Base-by-base conservation (phyloP, 371 early-diverging fungal species). In the Funneliformis caledonium region DNA sequence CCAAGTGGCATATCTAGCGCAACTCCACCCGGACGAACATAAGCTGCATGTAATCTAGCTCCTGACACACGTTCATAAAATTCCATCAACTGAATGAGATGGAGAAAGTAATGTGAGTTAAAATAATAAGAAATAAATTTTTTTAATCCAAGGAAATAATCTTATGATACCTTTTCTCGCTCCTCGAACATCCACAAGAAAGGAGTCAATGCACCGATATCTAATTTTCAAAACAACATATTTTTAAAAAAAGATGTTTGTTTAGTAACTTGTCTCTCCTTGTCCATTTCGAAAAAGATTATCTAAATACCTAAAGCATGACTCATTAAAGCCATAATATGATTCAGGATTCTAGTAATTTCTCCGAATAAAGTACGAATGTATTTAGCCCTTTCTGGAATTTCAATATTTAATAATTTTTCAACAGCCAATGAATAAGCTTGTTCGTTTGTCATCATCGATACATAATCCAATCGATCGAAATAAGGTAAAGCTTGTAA, bases 181-280 rank as follows among this genome's bases (percentile, higher is more conserved):
- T 98, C 99, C 88, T 98, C 99, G 84, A 98, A 97, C 94, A 98
- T 93, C 94, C 97, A 98, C 86, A 98, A 89, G 90, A 98, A 96
- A 78, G 99, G 99, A 19, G 99, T 97, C 86, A 97, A 88, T 47
- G 97, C 99, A 85, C 98, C 99, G 45, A 98, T 96, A 85, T 98
- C 99, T 77, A 31, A 31, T 31, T 42, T 43, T 19, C 52, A 52
- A 52, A 26, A 52, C 52, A 52, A 19, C 19, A 19, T 19, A 56
- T 43, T 26, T 26, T 26, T 45, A 69, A 10, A 16, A 22, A 64
- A 64, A 22, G 26, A 22, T 64, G 22, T 6, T 19, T 14, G 43
- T 19, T 69, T 69, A n/a, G n/a, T 9, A 19, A 43, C 11, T 45
- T 69, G 7, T 43, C 43, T 43, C 43, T 31, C 14, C 65, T 10